Evolutionary conservation across 1,139 yeast genomes (phyloP).

Genomic region (Pichia sp.): DNA sequence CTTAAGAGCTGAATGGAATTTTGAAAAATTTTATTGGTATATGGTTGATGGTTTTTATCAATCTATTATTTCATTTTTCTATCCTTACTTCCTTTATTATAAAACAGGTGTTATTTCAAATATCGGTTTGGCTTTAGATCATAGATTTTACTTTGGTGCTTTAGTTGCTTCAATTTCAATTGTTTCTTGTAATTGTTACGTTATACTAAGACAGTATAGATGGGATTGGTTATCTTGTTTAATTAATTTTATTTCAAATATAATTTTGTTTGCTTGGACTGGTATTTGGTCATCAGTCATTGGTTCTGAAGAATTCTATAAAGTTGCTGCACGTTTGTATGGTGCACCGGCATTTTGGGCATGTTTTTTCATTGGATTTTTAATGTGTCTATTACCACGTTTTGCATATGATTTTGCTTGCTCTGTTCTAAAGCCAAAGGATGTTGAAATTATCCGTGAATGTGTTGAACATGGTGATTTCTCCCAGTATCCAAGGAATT

Average conservation of each 20-base stretch:
- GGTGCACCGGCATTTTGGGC: slow-evolving; percentile 80
- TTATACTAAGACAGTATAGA: slow-evolving; percentile 74
- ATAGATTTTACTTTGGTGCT: slow-evolving; percentile 81
- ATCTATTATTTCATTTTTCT: slow-evolving; percentile 76
- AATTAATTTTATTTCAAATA: slow-evolving; percentile 55
- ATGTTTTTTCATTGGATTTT: slow-evolving; percentile 61
- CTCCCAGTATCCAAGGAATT: slow-evolving; percentile 45
- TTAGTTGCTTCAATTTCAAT: slow-evolving; percentile 75
- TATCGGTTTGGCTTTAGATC: slow-evolving; percentile 67
- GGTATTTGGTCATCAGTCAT: slow-evolving; percentile 74
- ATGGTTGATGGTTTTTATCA: slow-evolving; percentile 87
- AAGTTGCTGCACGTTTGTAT: slow-evolving; percentile 67
- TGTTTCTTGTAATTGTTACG: slow-evolving; percentile 71
- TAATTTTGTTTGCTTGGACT: slow-evolving; percentile 78
- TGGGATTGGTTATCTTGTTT: slow-evolving; percentile 89
- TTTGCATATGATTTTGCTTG: slow-evolving; percentile 58
- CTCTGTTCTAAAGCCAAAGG: slow-evolving; percentile 63
- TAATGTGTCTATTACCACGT: slow-evolving; percentile 72
- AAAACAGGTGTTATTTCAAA: slow-evolving; percentile 49
- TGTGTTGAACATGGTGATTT: slow-evolving; percentile 52
- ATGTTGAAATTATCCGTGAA: slow-evolving; percentile 83
- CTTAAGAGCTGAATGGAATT: slow-evolving; percentile 72
- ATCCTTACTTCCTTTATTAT: slow-evolving; percentile 70
- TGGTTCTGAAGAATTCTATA: slow-evolving; percentile 63
- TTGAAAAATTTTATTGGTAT: slow-evolving; percentile 72